Percentiles rank a stretch among this genome's conserved stretches.
Evolutionary conservation across 768 basidiomycete species (phyloP).

Genomic region (Dictyophora rubrovolvata): DNA sequence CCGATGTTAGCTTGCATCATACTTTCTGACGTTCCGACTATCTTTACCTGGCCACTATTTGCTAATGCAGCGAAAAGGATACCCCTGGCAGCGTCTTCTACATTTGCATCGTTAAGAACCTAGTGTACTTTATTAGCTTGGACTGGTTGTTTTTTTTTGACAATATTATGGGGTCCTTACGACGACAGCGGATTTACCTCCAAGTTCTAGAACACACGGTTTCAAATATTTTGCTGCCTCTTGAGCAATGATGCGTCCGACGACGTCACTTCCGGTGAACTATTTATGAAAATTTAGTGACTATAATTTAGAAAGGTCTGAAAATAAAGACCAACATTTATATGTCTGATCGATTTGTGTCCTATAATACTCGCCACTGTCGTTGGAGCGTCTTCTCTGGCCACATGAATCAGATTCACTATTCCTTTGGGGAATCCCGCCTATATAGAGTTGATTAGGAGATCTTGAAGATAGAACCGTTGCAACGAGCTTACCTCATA

Average conservation of each 20-base stretch:
- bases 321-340: constrained; percentile 32
- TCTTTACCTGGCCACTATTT: constrained; percentile 34
- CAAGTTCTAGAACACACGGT: constrained; percentile 47
- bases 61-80: constrained; percentile 34
- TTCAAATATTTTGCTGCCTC: constrained; percentile 51
- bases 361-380: constrained; percentile 43
- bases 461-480: background rate
- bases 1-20: background rate
- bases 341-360: constrained; percentile 40
- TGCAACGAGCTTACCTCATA: constrained; percentile 24
- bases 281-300: constrained; percentile 13
- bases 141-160: background rate
- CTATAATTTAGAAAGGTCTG: background rate
- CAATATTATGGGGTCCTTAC: constrained; percentile 25
- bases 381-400: constrained; percentile 31
- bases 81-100: constrained; percentile 42
- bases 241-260: constrained; percentile 41
- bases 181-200: constrained; percentile 43
- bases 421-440: constrained; percentile 55
- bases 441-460: constrained; percentile 11
- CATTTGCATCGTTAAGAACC: constrained; percentile 44
- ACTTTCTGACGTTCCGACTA: background rate
- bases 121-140: constrained; percentile 11
- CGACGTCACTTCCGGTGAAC: constrained; percentile 48
- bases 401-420: constrained; percentile 43